Evolutionary conservation across 2,329 filamentous ascomycete genomes (phyloP), one percentile per base, ranked within the genome.

Genomic region (Drechslera avenae): DNA sequence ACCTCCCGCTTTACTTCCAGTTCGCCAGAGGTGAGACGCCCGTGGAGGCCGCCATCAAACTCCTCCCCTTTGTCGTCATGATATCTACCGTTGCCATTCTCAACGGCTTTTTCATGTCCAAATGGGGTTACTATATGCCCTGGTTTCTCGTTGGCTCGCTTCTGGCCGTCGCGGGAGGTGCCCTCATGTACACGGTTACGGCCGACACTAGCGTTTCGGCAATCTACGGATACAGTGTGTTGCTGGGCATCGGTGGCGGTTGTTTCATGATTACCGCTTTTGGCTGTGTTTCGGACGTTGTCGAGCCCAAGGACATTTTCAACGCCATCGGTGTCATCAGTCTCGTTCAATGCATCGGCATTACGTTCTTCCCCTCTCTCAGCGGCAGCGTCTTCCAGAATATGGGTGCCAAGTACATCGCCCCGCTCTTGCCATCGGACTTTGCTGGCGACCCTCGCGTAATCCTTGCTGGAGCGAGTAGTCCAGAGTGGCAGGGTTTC

Each of bases 1-100:
- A 52, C 34, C 52, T 71, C 18, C 67, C 68, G 1, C 45, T 68
- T 8, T 65, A 52, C 41, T 72, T 71, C 57, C 60, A 67, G 43
- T 65, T 70, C 40, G 43, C 54, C 7, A 39, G 54, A 4, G 54
- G 53, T 6, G 64, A 69, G 19, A 16, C n/a, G 1, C 33, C 66
- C 2, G 14, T 71, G 5, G 30, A 57, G 1, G 46, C 68, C 2
- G 68, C 43, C 1, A 54, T 69, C 8, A 41, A 62, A 6, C 54
- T 71, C 0, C 56, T 71, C 2, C 66, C 68, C 2, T 57, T 64
- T 33, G 56, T 72, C 41, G 21, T 57, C 28, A 17, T 67, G 12
- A 31, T 58, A 13, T 49, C 51, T 17, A 16, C 54, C 19, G 21
- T 51, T 10, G 54, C 54, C 23, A 44, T 66, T 7, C 3, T 56